Evolutionary conservation across 1,139 yeast species (phyloP), one percentile per base, ranked within the genome.

Genomic region (Sugiyamaella novakii): DNA sequence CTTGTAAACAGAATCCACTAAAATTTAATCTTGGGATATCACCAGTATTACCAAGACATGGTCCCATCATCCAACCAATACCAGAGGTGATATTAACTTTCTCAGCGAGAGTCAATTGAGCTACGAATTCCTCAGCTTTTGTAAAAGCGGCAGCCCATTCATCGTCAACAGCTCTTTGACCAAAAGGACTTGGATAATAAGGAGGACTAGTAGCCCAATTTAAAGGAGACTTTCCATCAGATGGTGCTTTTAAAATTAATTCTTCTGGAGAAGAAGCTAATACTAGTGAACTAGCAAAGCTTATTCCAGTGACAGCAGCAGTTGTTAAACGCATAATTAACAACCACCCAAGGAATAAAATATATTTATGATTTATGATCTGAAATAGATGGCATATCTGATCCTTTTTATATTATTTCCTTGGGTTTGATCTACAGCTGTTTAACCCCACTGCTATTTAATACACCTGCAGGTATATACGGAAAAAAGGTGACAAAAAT

Each of bases 41-140:
- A 0, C 84, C 86, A 0, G 86, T 79, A 59, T 79, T 79, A 2
- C 87, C 87, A 15, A 80, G 74, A 63, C 86, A 81, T 1, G 82
- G 83, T 3, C 83, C 84, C 7, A 79, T 71, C 2, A 79, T 78
- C 81, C 83, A 79, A 12, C 84, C 84, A 4, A 80, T 75, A n/a
- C 86, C 86, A 2, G 84, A 78, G 5, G 86, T 81, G 49, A 81
- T 64, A 59, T 81, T 81, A 34, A 79, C 84, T 58, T 80, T 81
- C 59, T 81, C 86, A 14, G 75, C 66, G 33, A 78, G 72, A 1
- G 83, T 71, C 79, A 81, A 76, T 55, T 77, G 77, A 53, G 76
- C 76, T 22, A 73, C 77, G 25, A 80, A 65, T 49, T 73, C 76
- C 49, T 79, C 68, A 1, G 85, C 86, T 50, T 76, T 75, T 19